phyloP scores from a whole-genome alignment of 345 rosid species.

The Trapa bicornis region DNA sequence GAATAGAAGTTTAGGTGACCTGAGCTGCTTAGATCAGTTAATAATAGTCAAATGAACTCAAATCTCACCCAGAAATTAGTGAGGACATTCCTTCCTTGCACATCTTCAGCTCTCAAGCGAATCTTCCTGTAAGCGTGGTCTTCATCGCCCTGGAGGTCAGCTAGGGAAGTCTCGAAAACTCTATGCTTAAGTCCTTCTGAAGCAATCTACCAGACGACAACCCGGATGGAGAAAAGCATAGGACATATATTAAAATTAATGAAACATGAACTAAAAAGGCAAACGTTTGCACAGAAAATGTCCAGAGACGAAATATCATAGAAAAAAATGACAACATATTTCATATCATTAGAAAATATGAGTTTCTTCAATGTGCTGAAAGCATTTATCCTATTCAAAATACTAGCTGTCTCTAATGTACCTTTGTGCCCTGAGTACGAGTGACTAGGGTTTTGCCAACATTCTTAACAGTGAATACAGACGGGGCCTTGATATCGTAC shows the following conservation, averaged over 20 bases:
- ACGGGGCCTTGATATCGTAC: slow-evolving; percentile 22
- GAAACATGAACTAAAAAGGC: neutral
- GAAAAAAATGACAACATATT: neutral
- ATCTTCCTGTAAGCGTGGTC: slow-evolving; percentile 86
- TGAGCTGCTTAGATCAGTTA: neutral
- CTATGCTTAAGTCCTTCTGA: slow-evolving; percentile 94
- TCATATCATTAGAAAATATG: neutral
- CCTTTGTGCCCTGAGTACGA: slow-evolving; percentile 97
- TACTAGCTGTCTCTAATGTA: slow-evolving; percentile 7
- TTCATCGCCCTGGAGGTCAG: slow-evolving; percentile 81
- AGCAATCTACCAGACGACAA: slow-evolving; percentile 51
- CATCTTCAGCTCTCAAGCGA: slow-evolving; percentile 89
- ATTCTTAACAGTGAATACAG: slow-evolving; percentile 42
- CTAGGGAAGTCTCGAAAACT: slow-evolving; percentile 78
- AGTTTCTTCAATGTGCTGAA: neutral
- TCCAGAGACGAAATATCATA: neutral
- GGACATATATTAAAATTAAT: neutral
- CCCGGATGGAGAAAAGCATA: neutral
- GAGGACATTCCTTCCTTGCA: slow-evolving; percentile 76
- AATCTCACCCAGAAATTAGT: slow-evolving; percentile 84
- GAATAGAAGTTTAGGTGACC: neutral
- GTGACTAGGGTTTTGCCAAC: slow-evolving; percentile 88
- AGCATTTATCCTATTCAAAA: neutral
- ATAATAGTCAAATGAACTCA: neutral
- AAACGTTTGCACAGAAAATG: neutral